These are phyloP conservation scores for Histomonas meleagridis DNA, from an alignment of 208 protist species.

Conservation along the genomic window DNA sequence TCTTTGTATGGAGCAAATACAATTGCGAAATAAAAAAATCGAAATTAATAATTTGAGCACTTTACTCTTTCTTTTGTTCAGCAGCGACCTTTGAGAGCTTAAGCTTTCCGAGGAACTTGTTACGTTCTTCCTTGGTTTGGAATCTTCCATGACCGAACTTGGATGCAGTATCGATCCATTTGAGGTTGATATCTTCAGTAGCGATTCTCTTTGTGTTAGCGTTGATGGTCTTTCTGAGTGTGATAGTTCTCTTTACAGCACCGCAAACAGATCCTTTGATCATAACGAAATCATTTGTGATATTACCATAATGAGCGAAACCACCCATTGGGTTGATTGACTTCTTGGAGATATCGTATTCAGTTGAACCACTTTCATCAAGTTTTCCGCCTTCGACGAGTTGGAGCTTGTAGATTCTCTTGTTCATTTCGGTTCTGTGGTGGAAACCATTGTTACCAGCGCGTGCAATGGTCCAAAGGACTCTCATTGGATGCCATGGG, in stretches of 20 bases:
- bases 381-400: constrained; percentile 40
- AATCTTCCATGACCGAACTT: constrained; percentile 96
- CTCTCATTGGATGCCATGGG: constrained; percentile 90
- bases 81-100: constrained; percentile 51
- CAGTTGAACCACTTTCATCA: constrained; percentile 71
- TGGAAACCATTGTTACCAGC: constrained; percentile 96
- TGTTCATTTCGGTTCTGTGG: constrained; percentile 95
- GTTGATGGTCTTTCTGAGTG: constrained; percentile 84
- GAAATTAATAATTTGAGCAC: no score
- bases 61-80: no score
- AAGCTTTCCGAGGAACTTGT: constrained; percentile 77
- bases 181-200: constrained; percentile 67
- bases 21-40: no score
- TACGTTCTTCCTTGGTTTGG: constrained; percentile 89
- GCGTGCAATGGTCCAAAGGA: constrained; percentile 85
- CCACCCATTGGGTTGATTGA: constrained; percentile 95
- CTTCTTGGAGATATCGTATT: constrained; percentile 93
- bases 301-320: constrained; percentile 91
- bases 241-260: constrained; percentile 83
- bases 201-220: constrained; percentile 64
- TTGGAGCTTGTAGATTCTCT: constrained; percentile 97
- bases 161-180: constrained; percentile 94
- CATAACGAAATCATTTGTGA: constrained; percentile 91
- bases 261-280: constrained; percentile 81
- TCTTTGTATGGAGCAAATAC: no score